phyloP scores from a whole-genome alignment of 1,284 basidiomycete species.

The Wallemia hederae region DNA sequence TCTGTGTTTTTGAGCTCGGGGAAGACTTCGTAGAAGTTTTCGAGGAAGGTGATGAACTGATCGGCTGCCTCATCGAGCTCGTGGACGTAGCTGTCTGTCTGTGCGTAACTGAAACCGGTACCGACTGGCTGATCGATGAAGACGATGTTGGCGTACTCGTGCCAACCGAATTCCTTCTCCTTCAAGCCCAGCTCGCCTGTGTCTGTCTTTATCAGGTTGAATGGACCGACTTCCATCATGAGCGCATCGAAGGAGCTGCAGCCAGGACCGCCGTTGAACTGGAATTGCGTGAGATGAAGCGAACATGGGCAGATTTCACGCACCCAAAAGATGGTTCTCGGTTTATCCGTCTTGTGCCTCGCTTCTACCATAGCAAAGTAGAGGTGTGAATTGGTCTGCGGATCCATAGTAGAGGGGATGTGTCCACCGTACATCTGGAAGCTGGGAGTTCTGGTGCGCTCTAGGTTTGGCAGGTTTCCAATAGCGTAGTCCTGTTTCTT shows the following conservation, averaged over 20 bases:
- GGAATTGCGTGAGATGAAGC: background rate
- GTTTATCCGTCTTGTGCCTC: slow-evolving; percentile 52
- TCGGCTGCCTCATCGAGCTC: slow-evolving; percentile 44
- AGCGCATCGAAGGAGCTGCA: slow-evolving; percentile 91
- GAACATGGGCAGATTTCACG: background rate
- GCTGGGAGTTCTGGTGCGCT: slow-evolving; percentile 6
- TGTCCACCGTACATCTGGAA: slow-evolving; percentile 13
- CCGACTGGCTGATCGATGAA: slow-evolving; percentile 91
- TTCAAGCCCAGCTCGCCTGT: slow-evolving; percentile 51
- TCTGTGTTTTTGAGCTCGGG: slow-evolving; percentile 61
- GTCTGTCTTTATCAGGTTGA: slow-evolving; percentile 24
- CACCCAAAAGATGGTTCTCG: slow-evolving; percentile 81
- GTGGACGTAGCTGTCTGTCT: slow-evolving; percentile 56
- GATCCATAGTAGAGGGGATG: slow-evolving; percentile 7
- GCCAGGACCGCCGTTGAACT: slow-evolving; percentile 43
- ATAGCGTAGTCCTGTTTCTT: background rate
- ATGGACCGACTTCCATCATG: slow-evolving; percentile 94
- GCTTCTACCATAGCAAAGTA: slow-evolving; percentile 81
- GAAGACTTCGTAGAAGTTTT: slow-evolving; percentile 65
- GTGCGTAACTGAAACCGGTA: slow-evolving; percentile 71
- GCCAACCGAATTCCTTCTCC: slow-evolving; percentile 57
- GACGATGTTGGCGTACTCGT: slow-evolving; percentile 90
- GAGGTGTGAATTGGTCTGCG: slow-evolving; percentile 32
- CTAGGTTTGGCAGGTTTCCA: slow-evolving; percentile 5
- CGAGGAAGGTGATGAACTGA: slow-evolving; percentile 57